Base-by-base conservation (phyloP, 2,329 filamentous ascomycete genomes). In the Bimuria novae-zelandiae region DNA sequence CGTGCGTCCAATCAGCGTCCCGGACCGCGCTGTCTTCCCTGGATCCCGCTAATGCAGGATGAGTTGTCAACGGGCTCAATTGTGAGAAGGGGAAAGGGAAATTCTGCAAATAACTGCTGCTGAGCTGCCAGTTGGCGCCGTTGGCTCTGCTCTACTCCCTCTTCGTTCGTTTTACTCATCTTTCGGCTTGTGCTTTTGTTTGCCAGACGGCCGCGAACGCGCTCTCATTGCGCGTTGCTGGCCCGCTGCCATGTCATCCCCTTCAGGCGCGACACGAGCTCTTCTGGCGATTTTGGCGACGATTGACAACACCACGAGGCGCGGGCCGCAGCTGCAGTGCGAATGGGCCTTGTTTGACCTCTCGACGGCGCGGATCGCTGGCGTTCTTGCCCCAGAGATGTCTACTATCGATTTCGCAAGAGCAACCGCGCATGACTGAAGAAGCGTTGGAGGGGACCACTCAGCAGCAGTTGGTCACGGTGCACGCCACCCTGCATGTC, bases 31-130 rank as follows among this genome's bases (percentile, higher is more conserved):
- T 48, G 54, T 32, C 57, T 65, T 63, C 55, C 65, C 64, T 66
- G 62, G 42, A 62, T 30, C 49, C 51, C 68, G 68, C 70, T 72
- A 72, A 72, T 71, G 70, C 67, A 69, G 56, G 65, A 69, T 72
- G 70, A 69, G 68, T 69, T 72, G 69, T 70, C 46, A 53, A 53
- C 45, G 51, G 39, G 39, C 27, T 64, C 68, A 68, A 69, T 63
- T 67, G 65, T 60, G 32, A 60, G 49, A 52, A 23, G 57, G 55
- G 30, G 30, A 16, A 16, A 7, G 30, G 62, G 59, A 46, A 46
- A 25, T 25, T 46, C 30, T 46, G n/a, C 7, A 27, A 43, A 22
- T n/a, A 45, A 45, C 42, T 33, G 29, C 37, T 21, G 25, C 21
- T 21, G 37, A 41, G 37, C 54, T 59, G 53, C 46, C 47, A 52